These are phyloP conservation scores for Dryadomyces sulphureus DNA, from an alignment of 2,329 filamentous ascomycete genomes.

Conservation along the genomic window DNA sequence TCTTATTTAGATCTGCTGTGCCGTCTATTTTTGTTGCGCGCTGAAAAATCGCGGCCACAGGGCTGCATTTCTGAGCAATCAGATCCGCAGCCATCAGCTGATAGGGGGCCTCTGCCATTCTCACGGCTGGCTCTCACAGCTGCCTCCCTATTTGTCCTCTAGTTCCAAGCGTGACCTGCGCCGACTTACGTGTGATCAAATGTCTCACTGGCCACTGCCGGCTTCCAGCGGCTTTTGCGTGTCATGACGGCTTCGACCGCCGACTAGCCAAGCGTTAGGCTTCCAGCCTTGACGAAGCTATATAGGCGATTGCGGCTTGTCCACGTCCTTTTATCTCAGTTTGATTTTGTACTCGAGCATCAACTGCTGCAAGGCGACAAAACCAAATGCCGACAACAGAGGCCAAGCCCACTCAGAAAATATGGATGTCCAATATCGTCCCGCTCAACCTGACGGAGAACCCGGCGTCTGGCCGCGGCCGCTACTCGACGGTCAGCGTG, in stretches of 20 bases:
- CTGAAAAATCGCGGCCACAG: too few species aligned
- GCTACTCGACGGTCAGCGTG: constrained; percentile 12
- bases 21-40: too few species aligned
- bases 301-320: too few species aligned
- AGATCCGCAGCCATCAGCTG: too few species aligned
- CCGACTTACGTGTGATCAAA: background rate
- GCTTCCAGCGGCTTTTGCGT: background rate
- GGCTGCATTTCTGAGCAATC: too few species aligned
- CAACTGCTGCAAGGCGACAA: too few species aligned
- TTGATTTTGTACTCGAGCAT: too few species aligned
- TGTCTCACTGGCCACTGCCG: background rate
- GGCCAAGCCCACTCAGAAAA: background rate
- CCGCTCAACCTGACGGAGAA: constrained; percentile 12
- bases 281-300: background rate
- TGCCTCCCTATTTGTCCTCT: background rate
- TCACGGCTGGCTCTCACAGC: too few species aligned
- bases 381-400: background rate
- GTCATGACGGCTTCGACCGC: too few species aligned
- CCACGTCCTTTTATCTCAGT: too few species aligned
- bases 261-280: background rate
- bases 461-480: constrained; percentile 11
- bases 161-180: background rate
- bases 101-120: background rate
- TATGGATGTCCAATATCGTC: constrained; percentile 12
- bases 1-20: too few species aligned